phyloP scores from a whole-genome alignment of 768 basidiomycete species.

The Pisolithus albus region DNA sequence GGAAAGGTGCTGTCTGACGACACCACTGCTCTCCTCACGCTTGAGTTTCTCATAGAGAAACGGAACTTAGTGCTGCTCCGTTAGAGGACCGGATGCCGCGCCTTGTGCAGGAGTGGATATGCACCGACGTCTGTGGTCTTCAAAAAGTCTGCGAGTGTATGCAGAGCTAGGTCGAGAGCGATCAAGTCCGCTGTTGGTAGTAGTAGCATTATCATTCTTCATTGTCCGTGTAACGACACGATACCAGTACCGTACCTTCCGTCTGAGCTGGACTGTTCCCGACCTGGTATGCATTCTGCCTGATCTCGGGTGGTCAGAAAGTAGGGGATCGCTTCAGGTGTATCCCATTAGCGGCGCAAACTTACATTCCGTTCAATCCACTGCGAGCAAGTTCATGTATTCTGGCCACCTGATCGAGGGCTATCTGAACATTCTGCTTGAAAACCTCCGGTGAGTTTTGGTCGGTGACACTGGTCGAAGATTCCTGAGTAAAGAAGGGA shows the following conservation, averaged over 20 bases:
- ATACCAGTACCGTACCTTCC: constrained; percentile 32
- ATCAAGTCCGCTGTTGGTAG: constrained; percentile 37
- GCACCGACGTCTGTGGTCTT: constrained; percentile 63
- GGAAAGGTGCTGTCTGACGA: constrained; percentile 39
- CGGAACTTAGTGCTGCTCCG: too few species aligned
- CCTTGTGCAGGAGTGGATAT: constrained; percentile 37
- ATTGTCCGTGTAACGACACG: background rate
- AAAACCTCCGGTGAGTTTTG: constrained; percentile 57
- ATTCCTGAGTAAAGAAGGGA: constrained; percentile 24
- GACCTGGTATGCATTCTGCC: constrained; percentile 56
- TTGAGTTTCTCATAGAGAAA: constrained; percentile 45
- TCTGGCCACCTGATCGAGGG: constrained; percentile 42
- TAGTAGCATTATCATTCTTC: constrained; percentile 1
- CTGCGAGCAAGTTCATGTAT: constrained; percentile 44
- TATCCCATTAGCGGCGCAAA: background rate
- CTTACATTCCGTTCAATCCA: constrained; percentile 50
- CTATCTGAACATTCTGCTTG: constrained; percentile 47
- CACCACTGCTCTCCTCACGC: constrained; percentile 49
- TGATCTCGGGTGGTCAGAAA: constrained; percentile 16
- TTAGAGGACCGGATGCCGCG: constrained; percentile 22
- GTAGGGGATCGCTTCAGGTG: too few species aligned
- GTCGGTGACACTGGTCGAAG: constrained; percentile 26
- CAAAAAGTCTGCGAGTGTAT: constrained; percentile 41
- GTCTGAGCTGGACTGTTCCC: constrained; percentile 50
- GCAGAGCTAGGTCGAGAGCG: constrained; percentile 44